Percentiles rank a stretch among this genome's conserved stretches.
phyloP scores from a whole-genome alignment of 2,329 filamentous ascomycete species.

The Pestalotiopsis sp. region DNA sequence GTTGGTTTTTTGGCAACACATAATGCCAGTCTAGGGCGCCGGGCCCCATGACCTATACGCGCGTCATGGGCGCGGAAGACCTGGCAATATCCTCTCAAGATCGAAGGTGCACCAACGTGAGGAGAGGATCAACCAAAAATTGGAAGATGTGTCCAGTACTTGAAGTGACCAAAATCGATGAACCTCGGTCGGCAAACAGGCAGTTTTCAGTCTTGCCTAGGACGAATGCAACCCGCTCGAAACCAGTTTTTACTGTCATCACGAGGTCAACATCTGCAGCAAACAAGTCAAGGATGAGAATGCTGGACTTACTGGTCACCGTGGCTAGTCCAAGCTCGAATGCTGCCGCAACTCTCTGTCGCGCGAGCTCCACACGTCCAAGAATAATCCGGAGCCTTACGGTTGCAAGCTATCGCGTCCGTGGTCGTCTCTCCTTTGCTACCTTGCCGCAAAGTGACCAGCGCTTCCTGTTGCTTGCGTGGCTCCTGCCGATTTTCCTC shows the following conservation, averaged over 20 bases:
- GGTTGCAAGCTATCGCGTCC: not conserved
- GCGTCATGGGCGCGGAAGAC: not conserved
- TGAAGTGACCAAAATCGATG: not conserved
- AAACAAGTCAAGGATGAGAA: slow-evolving; percentile 19
- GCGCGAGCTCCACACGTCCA: slow-evolving; percentile 6
- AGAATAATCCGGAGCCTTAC: not conserved
- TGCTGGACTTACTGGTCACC: slow-evolving; percentile 12
- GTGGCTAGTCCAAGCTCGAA: slow-evolving; percentile 7
- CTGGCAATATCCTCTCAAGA: not conserved
- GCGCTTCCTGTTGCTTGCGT: too few relatives aligned
- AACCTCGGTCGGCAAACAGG: slow-evolving; percentile 23
- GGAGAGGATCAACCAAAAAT: not conserved
- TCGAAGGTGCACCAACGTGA: not conserved
- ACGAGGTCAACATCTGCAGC: slow-evolving; percentile 16
- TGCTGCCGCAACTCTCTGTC: slow-evolving; percentile 21
- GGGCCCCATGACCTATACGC: not conserved
- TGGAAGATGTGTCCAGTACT: not conserved
- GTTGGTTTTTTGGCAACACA: not conserved
- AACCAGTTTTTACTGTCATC: slow-evolving; percentile 18
- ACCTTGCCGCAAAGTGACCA: too few relatives aligned
- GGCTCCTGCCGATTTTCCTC: too few relatives aligned
- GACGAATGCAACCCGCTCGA: slow-evolving; percentile 26
- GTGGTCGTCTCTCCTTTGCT: too few relatives aligned
- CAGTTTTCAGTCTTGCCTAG: slow-evolving; percentile 37
- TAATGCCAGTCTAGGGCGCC: not conserved